These are phyloP conservation scores for Selaginella moellendorffii DNA, from an alignment of 75 land plant genomes.

Conservation along the genomic window DNA sequence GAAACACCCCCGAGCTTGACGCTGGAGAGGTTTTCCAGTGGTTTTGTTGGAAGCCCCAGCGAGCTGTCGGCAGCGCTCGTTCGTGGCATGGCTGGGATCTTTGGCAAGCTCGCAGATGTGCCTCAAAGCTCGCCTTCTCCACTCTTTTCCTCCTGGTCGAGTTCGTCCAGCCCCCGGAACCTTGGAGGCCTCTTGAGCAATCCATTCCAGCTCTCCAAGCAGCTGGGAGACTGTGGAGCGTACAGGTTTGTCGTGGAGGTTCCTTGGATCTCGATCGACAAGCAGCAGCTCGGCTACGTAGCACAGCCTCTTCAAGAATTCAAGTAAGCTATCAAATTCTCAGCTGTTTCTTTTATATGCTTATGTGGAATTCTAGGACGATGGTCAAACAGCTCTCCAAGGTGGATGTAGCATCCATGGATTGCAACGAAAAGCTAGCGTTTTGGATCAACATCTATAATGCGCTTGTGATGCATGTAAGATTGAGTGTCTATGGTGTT, in stretches of 20 bases:
- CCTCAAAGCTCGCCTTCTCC: not conserved
- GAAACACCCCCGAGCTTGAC: too few species aligned
- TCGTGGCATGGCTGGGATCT: constrained; percentile 37
- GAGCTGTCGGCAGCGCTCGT: constrained; percentile 47
- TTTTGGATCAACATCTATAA: constrained; percentile 78
- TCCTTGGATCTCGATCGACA: not conserved
- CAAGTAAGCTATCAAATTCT: too few species aligned
- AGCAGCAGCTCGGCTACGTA: not conserved
- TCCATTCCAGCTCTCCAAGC: constrained; percentile 30
- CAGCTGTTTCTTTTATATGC: too few species aligned
- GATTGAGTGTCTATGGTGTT: not conserved
- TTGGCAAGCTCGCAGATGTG: constrained; percentile 22
- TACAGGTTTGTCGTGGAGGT: not conserved
- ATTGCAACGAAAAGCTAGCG: constrained; percentile 59
- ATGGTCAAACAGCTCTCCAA: constrained; percentile 30
- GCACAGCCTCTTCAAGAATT: not conserved
- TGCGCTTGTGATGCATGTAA: constrained; percentile 66
- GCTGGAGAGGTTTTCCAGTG: not conserved
- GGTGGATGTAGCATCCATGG: constrained; percentile 32
- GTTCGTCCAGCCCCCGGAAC: too few species aligned
- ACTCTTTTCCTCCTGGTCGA: not conserved
- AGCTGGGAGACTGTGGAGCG: constrained; percentile 17
- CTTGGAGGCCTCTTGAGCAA: constrained; percentile 23
- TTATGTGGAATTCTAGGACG: too few species aligned
- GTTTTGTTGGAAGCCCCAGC: constrained; percentile 25